Evolutionary conservation across 805 yeast species (phyloP).

Genomic region (Spathaspora sp.): DNA sequence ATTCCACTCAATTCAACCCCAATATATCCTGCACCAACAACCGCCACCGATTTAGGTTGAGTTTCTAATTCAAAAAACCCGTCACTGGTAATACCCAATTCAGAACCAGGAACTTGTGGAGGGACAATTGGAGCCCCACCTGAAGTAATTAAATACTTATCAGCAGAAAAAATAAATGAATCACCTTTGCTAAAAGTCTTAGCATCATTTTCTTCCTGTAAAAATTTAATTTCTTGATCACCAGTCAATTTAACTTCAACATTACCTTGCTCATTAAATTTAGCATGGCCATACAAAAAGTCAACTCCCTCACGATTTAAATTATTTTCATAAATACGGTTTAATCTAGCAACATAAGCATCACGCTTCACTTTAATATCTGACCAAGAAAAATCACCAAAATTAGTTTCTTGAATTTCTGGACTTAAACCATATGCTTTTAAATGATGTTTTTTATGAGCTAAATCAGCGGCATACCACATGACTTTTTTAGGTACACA

Average conservation of each 20-base stretch:
- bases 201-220: slow-evolving; percentile 22
- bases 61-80: slow-evolving; percentile 78
- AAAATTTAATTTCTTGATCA: slow-evolving; percentile 36
- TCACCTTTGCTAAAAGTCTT: slow-evolving; percentile 44
- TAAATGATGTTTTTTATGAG: slow-evolving; percentile 70
- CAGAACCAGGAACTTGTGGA: slow-evolving; percentile 68
- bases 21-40: slow-evolving; percentile 98
- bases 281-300: slow-evolving; percentile 80
- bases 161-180: slow-evolving; percentile 65
- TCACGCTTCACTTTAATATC: slow-evolving; percentile 83
- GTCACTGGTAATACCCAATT: slow-evolving; percentile 81
- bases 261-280: slow-evolving; percentile 60
- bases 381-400: slow-evolving; percentile 73
- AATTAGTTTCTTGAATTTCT: slow-evolving; percentile 45
- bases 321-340: slow-evolving; percentile 90
- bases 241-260: slow-evolving; percentile 66
- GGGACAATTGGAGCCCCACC: slow-evolving; percentile 87
- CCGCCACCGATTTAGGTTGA: slow-evolving; percentile 90
- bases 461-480: slow-evolving; percentile 97
- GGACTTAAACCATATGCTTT: slow-evolving; percentile 77
- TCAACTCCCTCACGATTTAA: slow-evolving; percentile 87
- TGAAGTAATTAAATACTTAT: slow-evolving; percentile 82
- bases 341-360: slow-evolving; percentile 81
- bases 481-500: slow-evolving; percentile 98
- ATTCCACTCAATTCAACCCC: slow-evolving; percentile 96